These are phyloP conservation scores for Umbilicaria muhlenbergii DNA, from an alignment of 495 filamentous ascomycete genomes.

Conservation along the genomic window DNA sequence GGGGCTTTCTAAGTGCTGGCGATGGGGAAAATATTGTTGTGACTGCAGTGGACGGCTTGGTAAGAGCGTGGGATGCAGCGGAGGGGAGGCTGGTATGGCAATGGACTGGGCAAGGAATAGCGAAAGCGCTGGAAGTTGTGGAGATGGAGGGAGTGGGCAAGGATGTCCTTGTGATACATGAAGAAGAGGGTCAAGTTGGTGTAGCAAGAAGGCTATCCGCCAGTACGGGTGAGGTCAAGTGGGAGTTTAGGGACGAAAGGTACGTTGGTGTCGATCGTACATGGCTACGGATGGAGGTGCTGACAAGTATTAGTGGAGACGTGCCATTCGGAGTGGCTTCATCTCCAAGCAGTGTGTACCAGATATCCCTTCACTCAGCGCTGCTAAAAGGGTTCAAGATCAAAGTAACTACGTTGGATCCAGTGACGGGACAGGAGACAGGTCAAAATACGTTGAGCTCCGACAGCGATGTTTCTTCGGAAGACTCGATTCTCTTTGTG, in stretches of 20 bases:
- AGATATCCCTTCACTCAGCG: conserved; percentile 58
- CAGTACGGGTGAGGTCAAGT: conserved; percentile 54
- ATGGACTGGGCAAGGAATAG: conserved; percentile 34
- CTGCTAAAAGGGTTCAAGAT: conserved; percentile 51
- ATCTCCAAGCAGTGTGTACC: conserved; percentile 56
- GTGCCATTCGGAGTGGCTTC: conserved; percentile 65
- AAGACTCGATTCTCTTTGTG: conserved; percentile 59
- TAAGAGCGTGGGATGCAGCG: conserved; percentile 72
- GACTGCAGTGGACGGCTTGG: conserved; percentile 46
- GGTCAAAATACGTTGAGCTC: conserved; percentile 51
- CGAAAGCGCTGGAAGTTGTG: conserved; percentile 67
- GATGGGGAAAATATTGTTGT: conserved; percentile 61
- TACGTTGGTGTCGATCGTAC: conserved; percentile 10
- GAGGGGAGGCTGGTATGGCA: conserved; percentile 70
- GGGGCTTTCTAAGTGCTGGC: conserved; percentile 49
- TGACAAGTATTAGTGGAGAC: conserved; percentile 37
- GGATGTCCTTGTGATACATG: conserved; percentile 56
- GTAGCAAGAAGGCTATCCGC: conserved; percentile 56
- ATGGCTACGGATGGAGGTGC: background rate
- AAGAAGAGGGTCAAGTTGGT: conserved; percentile 34
- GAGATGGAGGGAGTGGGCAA: conserved; percentile 53
- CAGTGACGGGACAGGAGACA: conserved; percentile 47
- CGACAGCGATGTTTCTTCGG: conserved; percentile 52
- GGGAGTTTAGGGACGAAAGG: conserved; percentile 58
- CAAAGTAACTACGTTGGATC: conserved; percentile 57